Conservation (phyloP, 2,329 filamentous ascomycete species). For the Chaetomium sp. region DNA sequence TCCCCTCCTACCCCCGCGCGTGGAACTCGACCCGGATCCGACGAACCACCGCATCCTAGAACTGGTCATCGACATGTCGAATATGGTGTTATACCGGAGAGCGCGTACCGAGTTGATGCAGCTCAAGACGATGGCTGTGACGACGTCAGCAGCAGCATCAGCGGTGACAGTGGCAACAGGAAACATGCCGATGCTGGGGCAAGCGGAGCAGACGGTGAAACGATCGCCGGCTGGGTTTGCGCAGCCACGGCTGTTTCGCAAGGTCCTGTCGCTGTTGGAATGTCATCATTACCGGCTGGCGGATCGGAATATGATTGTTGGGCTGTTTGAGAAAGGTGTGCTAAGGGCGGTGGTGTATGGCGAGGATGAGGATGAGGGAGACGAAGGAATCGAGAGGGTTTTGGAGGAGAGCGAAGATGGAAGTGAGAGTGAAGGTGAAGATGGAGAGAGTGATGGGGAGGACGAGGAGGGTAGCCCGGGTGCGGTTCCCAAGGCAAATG, state of each 20-base stretch:
- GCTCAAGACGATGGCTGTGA: constrained; percentile 50
- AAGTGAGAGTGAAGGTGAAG: constrained; percentile 2
- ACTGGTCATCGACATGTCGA: constrained; percentile 80
- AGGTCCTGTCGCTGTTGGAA: constrained; percentile 78
- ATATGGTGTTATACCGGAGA: constrained; percentile 86
- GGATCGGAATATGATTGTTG: constrained; percentile 83
- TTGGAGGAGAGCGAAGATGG: constrained; percentile 20
- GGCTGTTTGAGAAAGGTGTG: constrained; percentile 88
- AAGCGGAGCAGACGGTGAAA: too few species aligned
- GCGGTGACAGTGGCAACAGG: too few species aligned
- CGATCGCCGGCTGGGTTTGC: constrained; percentile 64
- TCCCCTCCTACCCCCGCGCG: constrained; percentile 16
- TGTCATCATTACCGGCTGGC: constrained; percentile 83
- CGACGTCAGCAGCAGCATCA: too few species aligned
- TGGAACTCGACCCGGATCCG: constrained; percentile 36
- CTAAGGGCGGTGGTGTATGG: constrained; percentile 78
- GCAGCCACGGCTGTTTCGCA: constrained; percentile 71
- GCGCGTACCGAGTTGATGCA: constrained; percentile 75
- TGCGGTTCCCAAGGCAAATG: too few species aligned
- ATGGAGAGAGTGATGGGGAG: constrained; percentile 24
- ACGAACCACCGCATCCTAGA: constrained; percentile 73
- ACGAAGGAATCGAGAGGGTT: constrained; percentile 37
- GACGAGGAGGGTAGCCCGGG: constrained; percentile 8
- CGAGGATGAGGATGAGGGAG: constrained; percentile 45
- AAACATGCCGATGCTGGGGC: too few species aligned